Base-by-base conservation (phyloP, 805 yeast species). In the Yarrowia porcina region DNA sequence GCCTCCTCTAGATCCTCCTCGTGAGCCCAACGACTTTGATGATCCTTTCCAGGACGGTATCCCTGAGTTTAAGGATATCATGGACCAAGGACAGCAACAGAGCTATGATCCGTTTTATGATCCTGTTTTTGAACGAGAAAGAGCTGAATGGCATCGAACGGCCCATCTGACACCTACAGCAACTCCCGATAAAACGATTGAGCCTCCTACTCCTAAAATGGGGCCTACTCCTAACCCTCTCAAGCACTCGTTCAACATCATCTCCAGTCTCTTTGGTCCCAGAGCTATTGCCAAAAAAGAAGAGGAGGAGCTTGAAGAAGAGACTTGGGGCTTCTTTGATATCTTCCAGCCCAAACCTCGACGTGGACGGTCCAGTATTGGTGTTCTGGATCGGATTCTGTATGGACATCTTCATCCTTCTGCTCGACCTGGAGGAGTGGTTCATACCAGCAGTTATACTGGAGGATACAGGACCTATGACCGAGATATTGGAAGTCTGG, bases 21-120 rank as follows among this genome's bases (percentile, higher is more conserved):
- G 56, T 8, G 44, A 52, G 8, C 59, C 59, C 33, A 52, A 52
- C 44, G 59, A 52, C 25, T 52, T 35, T 23, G 59, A 52, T 23
- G 59, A 52, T 8, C 59, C 59, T 17, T 18, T 52, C 21, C 33
- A 49, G 39, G 39, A 27, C n/a, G 28, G 39, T 17, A 18, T 49
- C 21, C 56, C 56, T 10, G 39, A 32, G 30, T 49, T 21, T 20
- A 8, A 12, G 2, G 41, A 33, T 21, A 35, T 33, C 11, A 50
- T 35, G 6, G 57, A 50, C 4, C 38, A 23, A n/a, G 41, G 57
- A 4, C 9, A 8, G 15, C 12, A 50, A 20, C 38, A 2, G n/a
- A n/a, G n/a, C n/a, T 44, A 44, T 21, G 56, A 49, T 6, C 56
- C 56, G 15, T 49, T 49, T 15, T 49, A 49, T 18, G 56, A 49